Percentiles rank a stretch among this genome's conserved stretches.
Evolutionary conservation across 1,284 basidiomycete genomes (phyloP).

Genomic region (Boletus holoroseus): DNA sequence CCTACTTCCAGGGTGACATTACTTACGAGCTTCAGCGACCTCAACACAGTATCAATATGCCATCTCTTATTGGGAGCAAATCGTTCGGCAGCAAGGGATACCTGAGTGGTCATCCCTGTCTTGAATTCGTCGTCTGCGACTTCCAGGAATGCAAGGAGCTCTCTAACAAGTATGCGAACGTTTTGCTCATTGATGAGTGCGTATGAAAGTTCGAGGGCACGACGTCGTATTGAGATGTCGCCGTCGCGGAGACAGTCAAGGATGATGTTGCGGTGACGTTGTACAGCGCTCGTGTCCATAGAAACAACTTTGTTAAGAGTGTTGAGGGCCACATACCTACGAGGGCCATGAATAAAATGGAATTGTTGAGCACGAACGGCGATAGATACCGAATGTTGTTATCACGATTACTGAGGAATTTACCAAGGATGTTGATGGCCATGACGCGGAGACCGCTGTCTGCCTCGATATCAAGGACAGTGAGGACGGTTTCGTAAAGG

Average conservation of each 20-base stretch:
- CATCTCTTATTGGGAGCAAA: slow-evolving; percentile 98
- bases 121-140: slow-evolving; percentile 99
- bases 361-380: not conserved
- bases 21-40: slow-evolving; percentile 86
- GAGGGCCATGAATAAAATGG: not conserved
- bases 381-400: slow-evolving; percentile 87
- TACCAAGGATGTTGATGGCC: slow-evolving; percentile 99
- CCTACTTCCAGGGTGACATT: not conserved
- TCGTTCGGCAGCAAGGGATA: slow-evolving; percentile 91
- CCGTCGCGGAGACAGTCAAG: slow-evolving; percentile 97
- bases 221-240: slow-evolving; percentile 95
- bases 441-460: slow-evolving; percentile 95
- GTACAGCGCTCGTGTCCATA: slow-evolving; percentile 98
- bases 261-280: slow-evolving; percentile 96
- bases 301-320: slow-evolving; percentile 98
- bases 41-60: slow-evolving; percentile 97
- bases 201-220: slow-evolving; percentile 95
- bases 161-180: slow-evolving; percentile 87
- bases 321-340: slow-evolving; percentile 94
- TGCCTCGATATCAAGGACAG: slow-evolving; percentile 97
- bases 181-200: slow-evolving; percentile 96
- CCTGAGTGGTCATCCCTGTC: slow-evolving; percentile 95
- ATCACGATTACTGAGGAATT: slow-evolving; percentile 96
- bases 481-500: slow-evolving; percentile 95
- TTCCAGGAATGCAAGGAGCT: slow-evolving; percentile 93